phyloP scores from a whole-genome alignment of 2,329 filamentous ascomycete species.

The Diaporthe vexans region DNA sequence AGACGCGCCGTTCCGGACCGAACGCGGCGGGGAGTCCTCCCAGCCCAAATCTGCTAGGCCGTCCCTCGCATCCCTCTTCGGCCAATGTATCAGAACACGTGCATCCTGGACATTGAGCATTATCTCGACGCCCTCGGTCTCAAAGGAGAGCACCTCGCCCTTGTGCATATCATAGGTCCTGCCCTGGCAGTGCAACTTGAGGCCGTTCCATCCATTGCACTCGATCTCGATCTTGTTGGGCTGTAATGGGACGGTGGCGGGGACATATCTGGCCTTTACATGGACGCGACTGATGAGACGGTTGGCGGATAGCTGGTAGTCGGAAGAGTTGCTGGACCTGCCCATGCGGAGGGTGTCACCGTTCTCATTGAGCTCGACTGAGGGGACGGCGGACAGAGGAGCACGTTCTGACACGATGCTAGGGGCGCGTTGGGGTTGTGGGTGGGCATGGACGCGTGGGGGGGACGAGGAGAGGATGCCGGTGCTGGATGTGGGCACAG shows the following conservation, averaged over 20 bases:
- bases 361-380: conserved; percentile 83
- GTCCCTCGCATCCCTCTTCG: conserved; percentile 67
- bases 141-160: conserved; percentile 90
- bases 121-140: conserved; percentile 89
- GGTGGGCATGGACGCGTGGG: conserved; percentile 66
- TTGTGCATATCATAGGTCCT: conserved; percentile 88
- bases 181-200: conserved; percentile 92
- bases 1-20: conserved; percentile 47
- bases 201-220: conserved; percentile 96
- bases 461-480: conserved; percentile 92
- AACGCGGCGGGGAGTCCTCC: conserved; percentile 73
- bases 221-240: conserved; percentile 87
- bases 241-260: conserved; percentile 74
- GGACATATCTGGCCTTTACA: conserved; percentile 87
- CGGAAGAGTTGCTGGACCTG: conserved; percentile 93
- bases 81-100: conserved; percentile 91
- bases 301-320: conserved; percentile 93
- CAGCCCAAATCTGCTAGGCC: conserved; percentile 77
- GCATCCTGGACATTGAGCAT: conserved; percentile 96
- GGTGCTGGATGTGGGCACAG: conserved; percentile 93
- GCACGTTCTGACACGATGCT: conserved; percentile 81
- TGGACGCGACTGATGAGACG: conserved; percentile 94
- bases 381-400: conserved; percentile 87
- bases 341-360: conserved; percentile 90
- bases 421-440: conserved; percentile 70